Evolutionary conservation across 768 basidiomycete species (phyloP), one percentile per base, ranked within the genome.

Genomic region (Saitozyma sp.): DNA sequence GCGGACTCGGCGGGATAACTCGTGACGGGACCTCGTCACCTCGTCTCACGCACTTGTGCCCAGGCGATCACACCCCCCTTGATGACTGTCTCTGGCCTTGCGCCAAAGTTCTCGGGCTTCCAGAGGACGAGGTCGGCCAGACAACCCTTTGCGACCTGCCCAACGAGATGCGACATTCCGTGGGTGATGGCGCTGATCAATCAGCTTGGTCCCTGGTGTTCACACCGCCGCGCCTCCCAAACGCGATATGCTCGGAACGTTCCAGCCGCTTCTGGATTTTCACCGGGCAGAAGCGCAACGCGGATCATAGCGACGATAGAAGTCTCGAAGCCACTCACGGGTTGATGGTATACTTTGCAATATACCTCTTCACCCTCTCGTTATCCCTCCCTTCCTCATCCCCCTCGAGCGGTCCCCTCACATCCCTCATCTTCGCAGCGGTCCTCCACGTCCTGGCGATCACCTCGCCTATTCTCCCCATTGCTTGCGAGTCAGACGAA

Each of bases 391-490:
- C 85, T 9, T 85, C 85, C 10, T 63, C 69, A 77, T 97, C 93
- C 7, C 90, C 90, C 39, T 92, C 82, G 51, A 97, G 82, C 6
- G 92, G 88, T 0, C 96, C 96, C 37, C 84, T 82, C 64, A 89
- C 82, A 51, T 88, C 86, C 59, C 85, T 85, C 89, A 99, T 88
- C 83, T 99, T 99, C 79, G 89, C 90, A 40, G 96, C 96, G 0
- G 96, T 98, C 50, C 94, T 84, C 96, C 96, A 99, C 0, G 96
- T 96, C 56, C 96, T 82, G 50, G 88, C 85, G 2, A 92, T 82
- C 16, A 98, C 95, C 78, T 99, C 96, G 9, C 92, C 96, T 7
- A 99, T 92, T 16, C 95, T 86, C 9, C 95, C 94, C 96, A 99
- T 98, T 0, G 96, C 96, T 79, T 97, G 96, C 2, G 92, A 89